Evolutionary conservation across 2,329 filamentous ascomycete species (phyloP).

Genomic region (Ascochyta rabiei): DNA sequence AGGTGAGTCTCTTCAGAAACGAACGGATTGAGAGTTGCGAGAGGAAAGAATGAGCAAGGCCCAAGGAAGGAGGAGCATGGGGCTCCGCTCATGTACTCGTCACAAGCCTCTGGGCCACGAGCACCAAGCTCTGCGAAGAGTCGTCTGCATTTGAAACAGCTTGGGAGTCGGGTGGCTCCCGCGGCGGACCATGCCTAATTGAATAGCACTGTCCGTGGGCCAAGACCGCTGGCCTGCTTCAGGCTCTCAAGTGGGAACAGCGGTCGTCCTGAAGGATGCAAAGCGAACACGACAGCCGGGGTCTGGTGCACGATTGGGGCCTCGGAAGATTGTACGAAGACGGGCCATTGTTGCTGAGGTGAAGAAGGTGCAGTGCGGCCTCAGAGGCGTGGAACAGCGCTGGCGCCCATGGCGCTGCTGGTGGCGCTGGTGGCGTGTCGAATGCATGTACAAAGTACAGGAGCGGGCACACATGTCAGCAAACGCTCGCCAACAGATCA

Average conservation of each 20-base stretch:
- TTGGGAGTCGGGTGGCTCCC: conserved; percentile 41
- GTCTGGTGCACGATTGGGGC: conserved; percentile 25
- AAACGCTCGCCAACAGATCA: conserved; percentile 14
- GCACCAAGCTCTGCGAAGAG: conserved; percentile 43
- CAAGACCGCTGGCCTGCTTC: conserved; percentile 34
- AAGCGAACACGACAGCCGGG: conserved; percentile 9
- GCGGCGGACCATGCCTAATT: conserved; percentile 33
- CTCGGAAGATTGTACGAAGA: conserved; percentile 21
- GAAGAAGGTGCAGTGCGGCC: conserved; percentile 4
- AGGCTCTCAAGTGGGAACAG: conserved; percentile 17
- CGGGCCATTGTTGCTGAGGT: neutral
- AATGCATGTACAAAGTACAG: conserved; percentile 11
- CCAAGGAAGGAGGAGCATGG: conserved; percentile 19
- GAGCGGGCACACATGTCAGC: conserved; percentile 12
- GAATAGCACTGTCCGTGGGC: conserved; percentile 27
- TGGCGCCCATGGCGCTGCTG: conserved; percentile 4
- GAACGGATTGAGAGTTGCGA: conserved; percentile 16
- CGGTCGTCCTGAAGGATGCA: conserved; percentile 11
- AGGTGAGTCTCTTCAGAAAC: conserved; percentile 26
- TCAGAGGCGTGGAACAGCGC: conserved; percentile 9
- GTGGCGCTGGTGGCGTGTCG: conserved; percentile 8
- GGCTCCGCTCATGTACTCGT: conserved; percentile 39
- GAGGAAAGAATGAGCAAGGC: conserved; percentile 32
- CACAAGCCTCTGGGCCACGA: conserved; percentile 29
- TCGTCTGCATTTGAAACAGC: conserved; percentile 45